phyloP scores from a whole-genome alignment of 345 rosid genomes.

The Durio zibethinus region DNA sequence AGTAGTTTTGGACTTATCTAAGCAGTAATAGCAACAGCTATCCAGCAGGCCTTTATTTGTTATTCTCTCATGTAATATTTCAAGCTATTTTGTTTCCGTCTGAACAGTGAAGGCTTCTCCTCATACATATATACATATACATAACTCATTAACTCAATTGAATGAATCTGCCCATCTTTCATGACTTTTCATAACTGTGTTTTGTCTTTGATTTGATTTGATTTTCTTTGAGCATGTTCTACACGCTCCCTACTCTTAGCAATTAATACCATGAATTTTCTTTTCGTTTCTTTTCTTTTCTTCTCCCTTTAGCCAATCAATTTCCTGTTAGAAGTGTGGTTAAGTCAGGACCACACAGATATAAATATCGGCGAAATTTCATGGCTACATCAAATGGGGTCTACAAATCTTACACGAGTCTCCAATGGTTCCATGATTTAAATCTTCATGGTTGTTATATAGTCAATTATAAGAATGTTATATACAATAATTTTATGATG shows the following conservation, averaged over 20 bases:
- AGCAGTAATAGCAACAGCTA: not conserved
- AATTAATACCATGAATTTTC: not conserved
- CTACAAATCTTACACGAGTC: no score
- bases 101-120: slow-evolving; percentile 6
- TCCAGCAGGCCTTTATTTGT: not conserved
- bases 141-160: slow-evolving; percentile 1
- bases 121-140: no score
- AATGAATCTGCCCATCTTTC: slow-evolving; percentile 28
- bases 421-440: no score
- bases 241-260: not conserved
- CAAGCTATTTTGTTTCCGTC: not conserved
- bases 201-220: slow-evolving; percentile 12
- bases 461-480: not conserved
- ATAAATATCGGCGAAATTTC: no score
- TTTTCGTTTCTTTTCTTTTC: not conserved
- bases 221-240: slow-evolving; percentile 14
- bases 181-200: slow-evolving; percentile 16
- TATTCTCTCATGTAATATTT: slow-evolving; percentile 5
- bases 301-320: not conserved
- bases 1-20: slow-evolving; percentile 13
- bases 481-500: not conserved
- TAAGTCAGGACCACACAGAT: not conserved
- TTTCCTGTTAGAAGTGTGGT: not conserved
- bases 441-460: not conserved
- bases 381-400: no score